Evolutionary conservation across 2,329 filamentous ascomycete genomes (phyloP).

Genomic region (Blumeria graminis): DNA sequence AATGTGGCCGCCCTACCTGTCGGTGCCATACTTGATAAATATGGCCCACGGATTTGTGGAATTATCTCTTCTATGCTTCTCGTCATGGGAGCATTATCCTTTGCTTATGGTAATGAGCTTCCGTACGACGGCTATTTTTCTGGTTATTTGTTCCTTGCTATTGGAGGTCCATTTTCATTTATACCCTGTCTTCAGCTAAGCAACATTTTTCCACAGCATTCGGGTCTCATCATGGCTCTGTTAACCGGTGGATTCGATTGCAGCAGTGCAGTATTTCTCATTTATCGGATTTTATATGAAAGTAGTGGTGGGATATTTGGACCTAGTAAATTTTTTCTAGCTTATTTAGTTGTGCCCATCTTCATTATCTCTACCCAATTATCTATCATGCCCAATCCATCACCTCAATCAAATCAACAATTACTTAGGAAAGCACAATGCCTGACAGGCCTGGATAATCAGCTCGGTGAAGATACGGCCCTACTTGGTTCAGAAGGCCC

Average conservation of each 20-base stretch:
- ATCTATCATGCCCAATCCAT: constrained; percentile 46
- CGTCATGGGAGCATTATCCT: constrained; percentile 41
- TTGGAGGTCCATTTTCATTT: constrained; percentile 62
- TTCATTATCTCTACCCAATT: constrained; percentile 43
- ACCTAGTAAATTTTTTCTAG: constrained; percentile 43
- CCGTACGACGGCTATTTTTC: constrained; percentile 52
- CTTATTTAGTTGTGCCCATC: constrained; percentile 45
- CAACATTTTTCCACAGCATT: constrained; percentile 56
- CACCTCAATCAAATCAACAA: constrained; percentile 59
- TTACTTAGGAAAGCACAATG: constrained; percentile 22
- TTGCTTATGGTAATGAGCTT: constrained; percentile 40
- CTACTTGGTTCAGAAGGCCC: constrained; percentile 16
- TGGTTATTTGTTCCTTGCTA: constrained; percentile 51
- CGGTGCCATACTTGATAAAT: constrained; percentile 63
- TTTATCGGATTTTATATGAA: constrained; percentile 49
- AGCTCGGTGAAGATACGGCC: constrained; percentile 25
- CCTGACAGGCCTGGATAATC: constrained; percentile 26
- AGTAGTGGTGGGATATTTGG: constrained; percentile 30
- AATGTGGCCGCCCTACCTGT: constrained; percentile 72
- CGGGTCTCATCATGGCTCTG: constrained; percentile 56
- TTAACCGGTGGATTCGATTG: constrained; percentile 67
- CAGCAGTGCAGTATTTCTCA: constrained; percentile 52
- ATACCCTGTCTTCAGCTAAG: constrained; percentile 67
- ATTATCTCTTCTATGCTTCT: constrained; percentile 47
- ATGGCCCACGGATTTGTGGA: constrained; percentile 54